These are phyloP conservation scores for Periconia macrospinosa DNA, from an alignment of 2,329 filamentous ascomycete genomes.

Conservation along the genomic window DNA sequence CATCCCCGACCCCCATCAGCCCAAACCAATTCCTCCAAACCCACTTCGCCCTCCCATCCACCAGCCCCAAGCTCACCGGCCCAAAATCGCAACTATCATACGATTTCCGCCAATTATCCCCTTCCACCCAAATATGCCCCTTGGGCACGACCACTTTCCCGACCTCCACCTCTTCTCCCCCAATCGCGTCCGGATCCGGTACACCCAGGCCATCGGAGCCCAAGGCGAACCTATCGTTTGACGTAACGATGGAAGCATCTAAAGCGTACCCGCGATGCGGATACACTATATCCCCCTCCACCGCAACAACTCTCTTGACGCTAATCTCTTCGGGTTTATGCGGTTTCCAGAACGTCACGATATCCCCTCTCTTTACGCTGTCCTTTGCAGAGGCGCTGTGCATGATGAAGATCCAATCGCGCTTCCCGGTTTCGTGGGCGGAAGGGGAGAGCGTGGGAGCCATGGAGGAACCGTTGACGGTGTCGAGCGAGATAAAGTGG, in stretches of 20 bases:
- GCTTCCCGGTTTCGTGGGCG: constrained; percentile 41
- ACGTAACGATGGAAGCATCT: constrained; percentile 20
- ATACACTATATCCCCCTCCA: constrained; percentile 76
- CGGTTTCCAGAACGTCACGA: constrained; percentile 57
- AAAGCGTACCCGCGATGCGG: constrained; percentile 49
- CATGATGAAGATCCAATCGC: constrained; percentile 44
- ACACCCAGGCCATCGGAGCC: constrained; percentile 34
- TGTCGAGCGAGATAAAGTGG: constrained; percentile 40
- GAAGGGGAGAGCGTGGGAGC: constrained; percentile 48
- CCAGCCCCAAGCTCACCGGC: constrained; percentile 73
- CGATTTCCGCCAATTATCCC: constrained; percentile 74
- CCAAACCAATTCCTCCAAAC: constrained; percentile 61
- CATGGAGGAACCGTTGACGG: constrained; percentile 49
- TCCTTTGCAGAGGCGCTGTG: constrained; percentile 8
- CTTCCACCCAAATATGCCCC: constrained; percentile 94
- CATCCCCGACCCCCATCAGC: constrained; percentile 55
- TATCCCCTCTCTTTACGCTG: constrained; percentile 45
- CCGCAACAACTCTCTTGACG: constrained; percentile 80
- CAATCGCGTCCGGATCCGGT: constrained; percentile 17
- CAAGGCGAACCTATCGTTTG: constrained; percentile 14
- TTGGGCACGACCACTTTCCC: constrained; percentile 66
- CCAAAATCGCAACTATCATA: constrained; percentile 90
- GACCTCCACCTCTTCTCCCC: constrained; percentile 15
- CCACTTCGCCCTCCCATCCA: constrained; percentile 74
- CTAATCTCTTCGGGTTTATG: constrained; percentile 67